Conservation (phyloP, 495 filamentous ascomycete species). For the Talaromyces borbonicus region DNA sequence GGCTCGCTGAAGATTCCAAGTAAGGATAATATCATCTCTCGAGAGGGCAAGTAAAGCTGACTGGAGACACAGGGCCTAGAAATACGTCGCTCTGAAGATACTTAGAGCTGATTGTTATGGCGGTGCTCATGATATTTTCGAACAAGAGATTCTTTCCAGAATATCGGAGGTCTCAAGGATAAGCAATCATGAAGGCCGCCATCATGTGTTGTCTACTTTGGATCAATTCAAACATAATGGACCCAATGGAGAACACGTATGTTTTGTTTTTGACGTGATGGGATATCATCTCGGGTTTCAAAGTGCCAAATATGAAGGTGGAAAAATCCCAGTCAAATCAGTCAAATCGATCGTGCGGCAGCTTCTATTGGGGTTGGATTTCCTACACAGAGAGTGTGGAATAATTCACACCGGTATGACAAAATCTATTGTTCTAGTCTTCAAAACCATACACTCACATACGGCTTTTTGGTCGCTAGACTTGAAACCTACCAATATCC, state of each 20-base stretch:
- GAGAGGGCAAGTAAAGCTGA: constrained; percentile 6
- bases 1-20: constrained; percentile 44
- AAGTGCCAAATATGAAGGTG: constrained; percentile 10
- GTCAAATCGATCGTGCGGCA: constrained; percentile 83
- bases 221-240: constrained; percentile 25
- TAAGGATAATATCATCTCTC: constrained; percentile 10
- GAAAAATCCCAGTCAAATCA: constrained; percentile 49
- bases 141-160: constrained; percentile 15
- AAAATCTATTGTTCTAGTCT: not conserved
- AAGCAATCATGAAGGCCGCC: constrained; percentile 23
- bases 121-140: constrained; percentile 16
- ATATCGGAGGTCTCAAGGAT: constrained; percentile 31
- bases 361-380: constrained; percentile 75
- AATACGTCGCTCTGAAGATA: constrained; percentile 24
- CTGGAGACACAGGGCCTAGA: constrained; percentile 10
- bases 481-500: constrained; percentile 23
- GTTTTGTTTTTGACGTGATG: constrained; percentile 23
- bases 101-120: constrained; percentile 24
- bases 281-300: constrained; percentile 16
- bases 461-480: constrained; percentile 7
- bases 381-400: constrained; percentile 75
- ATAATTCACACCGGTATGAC: constrained; percentile 82
- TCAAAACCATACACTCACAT: constrained; percentile 1
- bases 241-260: constrained; percentile 25
- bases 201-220: constrained; percentile 20